Evolutionary conservation across 2,329 filamentous ascomycete species (phyloP).

Genomic region (Cercospora berteroae): DNA sequence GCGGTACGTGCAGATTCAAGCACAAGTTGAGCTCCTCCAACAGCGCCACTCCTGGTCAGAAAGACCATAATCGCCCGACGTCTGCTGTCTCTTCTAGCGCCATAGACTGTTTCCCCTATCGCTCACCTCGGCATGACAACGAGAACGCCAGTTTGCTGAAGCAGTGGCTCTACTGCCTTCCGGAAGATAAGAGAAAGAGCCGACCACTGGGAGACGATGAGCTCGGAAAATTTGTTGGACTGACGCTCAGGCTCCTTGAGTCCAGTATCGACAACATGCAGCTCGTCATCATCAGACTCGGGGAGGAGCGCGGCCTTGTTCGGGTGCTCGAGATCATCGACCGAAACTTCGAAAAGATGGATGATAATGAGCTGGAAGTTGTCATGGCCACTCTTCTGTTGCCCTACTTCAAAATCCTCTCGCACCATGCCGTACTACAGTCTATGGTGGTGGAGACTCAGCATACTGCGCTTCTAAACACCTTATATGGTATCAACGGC

Average conservation of each 20-base stretch:
- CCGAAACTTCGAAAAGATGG: background rate
- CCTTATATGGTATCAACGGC: slow-evolving; percentile 13
- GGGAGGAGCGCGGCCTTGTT: slow-evolving; percentile 2
- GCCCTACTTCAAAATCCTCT: slow-evolving; percentile 19
- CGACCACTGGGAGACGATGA: slow-evolving; percentile 10
- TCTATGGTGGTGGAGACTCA: slow-evolving; percentile 9
- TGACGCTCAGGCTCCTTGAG: slow-evolving; percentile 6
- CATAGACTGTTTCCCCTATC: background rate
- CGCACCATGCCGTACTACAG: slow-evolving; percentile 11
- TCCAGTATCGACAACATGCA: slow-evolving; percentile 14
- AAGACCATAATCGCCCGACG: background rate
- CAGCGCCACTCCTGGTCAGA: background rate
- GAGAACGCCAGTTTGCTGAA: background rate
- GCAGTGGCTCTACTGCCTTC: slow-evolving; percentile 4
- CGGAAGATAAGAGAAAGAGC: slow-evolving; percentile 1
- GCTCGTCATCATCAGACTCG: slow-evolving; percentile 8
- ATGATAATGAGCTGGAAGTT: background rate
- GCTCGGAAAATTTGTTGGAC: slow-evolving; percentile 1
- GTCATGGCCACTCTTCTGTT: background rate
- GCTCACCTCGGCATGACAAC: background rate
- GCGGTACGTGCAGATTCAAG: background rate
- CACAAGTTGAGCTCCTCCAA: background rate
- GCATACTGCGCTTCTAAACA: slow-evolving; percentile 11
- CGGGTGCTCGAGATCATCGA: slow-evolving; percentile 10
- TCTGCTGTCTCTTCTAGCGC: background rate